These are phyloP conservation scores for Metschnikowia sp. DNA, from an alignment of 805 yeast genomes.

Conservation along the genomic window DNA sequence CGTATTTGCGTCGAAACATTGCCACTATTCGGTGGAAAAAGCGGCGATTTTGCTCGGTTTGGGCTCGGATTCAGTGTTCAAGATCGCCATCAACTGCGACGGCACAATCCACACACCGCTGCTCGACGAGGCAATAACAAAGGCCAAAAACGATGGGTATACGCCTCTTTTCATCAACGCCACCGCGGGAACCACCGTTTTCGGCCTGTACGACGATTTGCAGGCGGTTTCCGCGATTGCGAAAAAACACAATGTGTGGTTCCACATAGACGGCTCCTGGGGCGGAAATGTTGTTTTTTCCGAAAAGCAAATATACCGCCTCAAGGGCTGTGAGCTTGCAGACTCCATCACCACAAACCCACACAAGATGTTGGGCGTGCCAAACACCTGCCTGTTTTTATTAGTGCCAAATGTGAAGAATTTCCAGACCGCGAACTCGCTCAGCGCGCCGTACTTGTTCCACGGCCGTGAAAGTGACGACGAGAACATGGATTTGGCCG, in stretches of 20 bases:
- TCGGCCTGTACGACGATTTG: constrained; percentile 77
- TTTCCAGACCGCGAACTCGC: constrained; percentile 70
- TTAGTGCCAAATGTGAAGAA: constrained; percentile 63
- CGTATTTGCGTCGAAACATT: constrained; percentile 64
- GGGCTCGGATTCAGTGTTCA: constrained; percentile 61
- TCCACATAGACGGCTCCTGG: constrained; percentile 89
- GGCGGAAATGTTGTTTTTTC: constrained; percentile 83
- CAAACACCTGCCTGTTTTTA: constrained; percentile 71
- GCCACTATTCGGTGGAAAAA: constrained; percentile 78
- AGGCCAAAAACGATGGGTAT: constrained; percentile 49
- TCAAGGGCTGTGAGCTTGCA: constrained; percentile 63
- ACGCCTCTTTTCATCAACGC: constrained; percentile 76
- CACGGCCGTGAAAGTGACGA: constrained; percentile 52
- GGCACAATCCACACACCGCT: constrained; percentile 56
- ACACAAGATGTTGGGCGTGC: constrained; percentile 87
- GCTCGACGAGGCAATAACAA: constrained; percentile 43
- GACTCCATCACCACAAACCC: constrained; percentile 80
- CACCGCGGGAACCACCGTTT: constrained; percentile 88
- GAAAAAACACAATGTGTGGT: constrained; percentile 57
- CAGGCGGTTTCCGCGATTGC: constrained; percentile 53
- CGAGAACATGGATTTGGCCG: constrained; percentile 73
- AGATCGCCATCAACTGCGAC: constrained; percentile 51
- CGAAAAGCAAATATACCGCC: constrained; percentile 36
- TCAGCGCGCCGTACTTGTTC: constrained; percentile 77
- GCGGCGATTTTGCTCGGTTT: constrained; percentile 75